Evolutionary conservation across 2,329 filamentous ascomycete genomes (phyloP), one percentile per base, ranked within the genome.

Genomic region (Botrytis fragariae): DNA sequence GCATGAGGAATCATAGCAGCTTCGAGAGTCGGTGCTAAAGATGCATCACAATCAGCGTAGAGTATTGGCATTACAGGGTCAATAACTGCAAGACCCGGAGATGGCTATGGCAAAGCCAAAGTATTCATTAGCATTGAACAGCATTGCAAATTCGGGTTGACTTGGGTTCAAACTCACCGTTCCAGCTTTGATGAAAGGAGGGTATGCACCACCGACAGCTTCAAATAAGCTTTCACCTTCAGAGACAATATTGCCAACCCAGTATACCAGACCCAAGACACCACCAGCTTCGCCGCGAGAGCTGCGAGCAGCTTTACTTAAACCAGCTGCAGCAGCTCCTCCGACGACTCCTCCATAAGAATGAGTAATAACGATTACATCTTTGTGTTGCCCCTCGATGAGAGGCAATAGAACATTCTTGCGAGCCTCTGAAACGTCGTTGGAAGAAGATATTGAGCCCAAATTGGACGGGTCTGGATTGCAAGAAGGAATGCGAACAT

Each of bases 1-100:
- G 61, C 61, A 44, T 63, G 61, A n/a, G 61, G 61, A 32, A 44
- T 44, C 61, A 63, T 63, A 29, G 61, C 61, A 32, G 61, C 61
- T 63, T 63, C 39, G 3, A 63, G 61, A 32, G 8, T 3, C 10
- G 61, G n/a, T 44, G 61, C 61, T n/a, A 8, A 63, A 32, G 39
- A 44, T 2, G 16, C 3, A 12, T 63, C 61, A 10, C 39, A 32
- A 20, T 29, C 39, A 6, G 61, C 39, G 29, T 63, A 63, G 9
- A 63, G 39, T 10, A 20, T 63, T 39, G 25, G 18, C n/a, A 44
- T 63, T n/a, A 63, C 61, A 5, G 61, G 39, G 0, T 44, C 39
- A 32, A 63, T 44, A 20, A 63, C 39, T n/a, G 39, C 61, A 20
- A 63, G 39, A 10, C 61, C 61, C 29, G 61, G n/a, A 63, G 39